Percentiles rank a stretch among this genome's conserved stretches.
Evolutionary conservation across 164 flowering plant species (phyloP).

Genomic region (Protea cynaroides): DNA sequence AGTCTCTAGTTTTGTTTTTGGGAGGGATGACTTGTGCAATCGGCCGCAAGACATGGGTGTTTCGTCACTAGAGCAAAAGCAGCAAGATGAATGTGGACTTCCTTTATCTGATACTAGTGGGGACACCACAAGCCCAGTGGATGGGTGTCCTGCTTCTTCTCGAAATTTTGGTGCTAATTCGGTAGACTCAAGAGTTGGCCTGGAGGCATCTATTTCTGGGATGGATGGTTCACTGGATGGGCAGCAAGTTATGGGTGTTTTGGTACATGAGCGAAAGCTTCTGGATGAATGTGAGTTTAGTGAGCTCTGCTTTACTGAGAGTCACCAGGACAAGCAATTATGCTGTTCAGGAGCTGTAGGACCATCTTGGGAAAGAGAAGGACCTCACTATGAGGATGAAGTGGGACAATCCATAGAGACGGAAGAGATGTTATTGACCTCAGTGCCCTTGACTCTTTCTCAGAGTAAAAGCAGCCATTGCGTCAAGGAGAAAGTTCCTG

Average conservation of each 20-base stretch:
- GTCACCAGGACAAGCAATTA: conserved; percentile 4
- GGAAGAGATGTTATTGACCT: conserved; percentile 7
- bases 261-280: no score
- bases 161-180: no score
- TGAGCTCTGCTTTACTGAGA: conserved; percentile 4
- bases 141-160: no score
- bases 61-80: neutral
- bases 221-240: no score
- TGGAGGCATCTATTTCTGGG: no score
- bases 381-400: neutral
- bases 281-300: neutral
- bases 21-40: conserved; percentile 2
- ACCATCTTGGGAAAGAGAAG: conserved; percentile 1
- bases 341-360: conserved; percentile 4
- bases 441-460: conserved; percentile 2
- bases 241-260: no score
- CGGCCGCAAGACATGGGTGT: neutral
- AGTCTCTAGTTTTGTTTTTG: neutral
- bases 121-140: no score
- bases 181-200: no score
- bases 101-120: neutral
- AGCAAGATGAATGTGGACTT: no score
- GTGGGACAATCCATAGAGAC: neutral
- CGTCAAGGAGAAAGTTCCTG: conserved; percentile 7
- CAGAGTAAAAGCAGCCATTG: conserved; percentile 3